Evolutionary conservation across 495 filamentous ascomycete species (phyloP).

Genomic region (Podospora bellae-mahoneyi): DNA sequence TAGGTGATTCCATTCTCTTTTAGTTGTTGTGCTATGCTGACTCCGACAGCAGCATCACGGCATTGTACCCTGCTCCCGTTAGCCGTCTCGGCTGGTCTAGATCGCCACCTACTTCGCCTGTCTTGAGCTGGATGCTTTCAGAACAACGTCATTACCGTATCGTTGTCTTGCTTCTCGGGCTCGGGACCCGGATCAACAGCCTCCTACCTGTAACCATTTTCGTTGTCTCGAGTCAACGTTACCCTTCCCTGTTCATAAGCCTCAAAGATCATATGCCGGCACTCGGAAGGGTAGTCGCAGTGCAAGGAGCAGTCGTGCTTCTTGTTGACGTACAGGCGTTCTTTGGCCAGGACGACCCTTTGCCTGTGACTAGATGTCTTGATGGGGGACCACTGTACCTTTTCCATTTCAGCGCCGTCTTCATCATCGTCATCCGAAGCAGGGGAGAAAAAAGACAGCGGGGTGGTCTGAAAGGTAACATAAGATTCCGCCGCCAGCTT

Average conservation of each 20-base stretch:
- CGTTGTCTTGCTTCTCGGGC: neutral
- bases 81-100: no score
- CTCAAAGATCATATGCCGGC: slow-evolving; percentile 26
- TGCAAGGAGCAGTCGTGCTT: slow-evolving; percentile 40
- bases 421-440: neutral
- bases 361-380: neutral
- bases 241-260: slow-evolving; percentile 16
- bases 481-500: neutral
- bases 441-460: neutral
- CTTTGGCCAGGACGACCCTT: slow-evolving; percentile 16
- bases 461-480: neutral
- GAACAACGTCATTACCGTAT: neutral
- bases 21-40: no score
- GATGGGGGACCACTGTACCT: neutral
- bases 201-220: neutral
- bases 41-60: no score
- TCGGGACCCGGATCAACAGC: neutral
- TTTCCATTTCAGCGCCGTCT: neutral
- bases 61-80: no score
- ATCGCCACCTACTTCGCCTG: neutral
- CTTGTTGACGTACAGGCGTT: slow-evolving; percentile 26
- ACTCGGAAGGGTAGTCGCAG: slow-evolving; percentile 47
- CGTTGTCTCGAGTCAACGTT: neutral
- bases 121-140: neutral
- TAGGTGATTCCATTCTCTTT: no score